phyloP scores from a whole-genome alignment of 2,329 filamentous ascomycete species.

The Pseudogymnoascus sp. region DNA sequence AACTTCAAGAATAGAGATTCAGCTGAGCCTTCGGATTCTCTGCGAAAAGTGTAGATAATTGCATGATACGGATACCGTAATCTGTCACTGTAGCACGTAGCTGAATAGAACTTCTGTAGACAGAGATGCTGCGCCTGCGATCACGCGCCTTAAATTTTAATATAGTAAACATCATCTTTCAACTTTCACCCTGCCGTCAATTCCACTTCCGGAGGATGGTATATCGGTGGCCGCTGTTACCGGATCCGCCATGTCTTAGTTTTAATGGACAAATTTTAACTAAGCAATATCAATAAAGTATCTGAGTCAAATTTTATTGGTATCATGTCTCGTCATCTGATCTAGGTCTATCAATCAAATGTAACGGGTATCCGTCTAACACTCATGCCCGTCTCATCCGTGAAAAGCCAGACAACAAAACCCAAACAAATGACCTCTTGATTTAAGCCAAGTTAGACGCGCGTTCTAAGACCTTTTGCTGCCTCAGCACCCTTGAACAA shows the following conservation, averaged over 20 bases:
- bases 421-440: background rate
- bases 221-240: background rate
- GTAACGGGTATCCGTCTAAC: background rate
- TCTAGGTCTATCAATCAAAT: background rate
- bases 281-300: background rate
- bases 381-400: background rate
- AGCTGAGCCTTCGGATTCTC: background rate
- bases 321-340: background rate
- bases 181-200: background rate
- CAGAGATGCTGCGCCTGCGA: background rate
- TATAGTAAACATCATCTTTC: background rate
- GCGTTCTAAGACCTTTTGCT: background rate
- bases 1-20: background rate
- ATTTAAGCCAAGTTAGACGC: background rate
- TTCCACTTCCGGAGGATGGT: background rate
- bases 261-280: background rate
- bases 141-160: background rate
- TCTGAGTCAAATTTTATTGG: background rate
- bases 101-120: background rate
- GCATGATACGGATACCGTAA: background rate
- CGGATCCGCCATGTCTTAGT: background rate
- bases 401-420: background rate
- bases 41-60: background rate
- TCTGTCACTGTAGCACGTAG: background rate
- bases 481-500: slow-evolving; percentile 1